These are phyloP conservation scores for Jaltomata sinuosa DNA, from an alignment of 257 asterid genomes.

Conservation along the genomic window DNA sequence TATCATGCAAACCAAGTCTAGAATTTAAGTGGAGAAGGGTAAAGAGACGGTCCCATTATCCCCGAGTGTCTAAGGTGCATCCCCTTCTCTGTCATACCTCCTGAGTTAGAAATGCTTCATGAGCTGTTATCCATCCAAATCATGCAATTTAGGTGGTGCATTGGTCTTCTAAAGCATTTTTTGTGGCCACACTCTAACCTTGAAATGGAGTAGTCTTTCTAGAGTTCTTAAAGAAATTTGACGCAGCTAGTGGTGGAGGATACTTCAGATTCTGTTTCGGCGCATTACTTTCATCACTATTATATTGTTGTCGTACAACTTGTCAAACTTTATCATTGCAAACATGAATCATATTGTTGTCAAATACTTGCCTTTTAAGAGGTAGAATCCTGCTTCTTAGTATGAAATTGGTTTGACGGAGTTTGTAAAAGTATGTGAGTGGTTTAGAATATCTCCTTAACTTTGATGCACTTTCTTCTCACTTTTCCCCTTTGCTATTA, in stretches of 20 bases:
- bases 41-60: background rate
- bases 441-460: background rate
- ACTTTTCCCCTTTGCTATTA: background rate
- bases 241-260: background rate
- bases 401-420: background rate
- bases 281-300: background rate
- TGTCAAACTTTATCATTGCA: background rate
- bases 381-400: background rate
- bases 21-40: background rate
- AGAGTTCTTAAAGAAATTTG: background rate
- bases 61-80: background rate
- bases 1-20: background rate
- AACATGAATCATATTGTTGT: background rate
- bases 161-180: background rate
- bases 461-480: background rate
- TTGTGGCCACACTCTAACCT: background rate
- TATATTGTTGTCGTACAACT: background rate
- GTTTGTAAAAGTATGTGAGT: background rate
- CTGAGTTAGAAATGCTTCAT: background rate
- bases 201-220: background rate
- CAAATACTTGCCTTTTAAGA: background rate
- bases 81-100: background rate
- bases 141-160: background rate
- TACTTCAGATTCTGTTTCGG: background rate
- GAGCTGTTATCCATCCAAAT: background rate